Base-by-base conservation (phyloP, 148 eudicot genomes). In the Amaranthus cruentus region DNA sequence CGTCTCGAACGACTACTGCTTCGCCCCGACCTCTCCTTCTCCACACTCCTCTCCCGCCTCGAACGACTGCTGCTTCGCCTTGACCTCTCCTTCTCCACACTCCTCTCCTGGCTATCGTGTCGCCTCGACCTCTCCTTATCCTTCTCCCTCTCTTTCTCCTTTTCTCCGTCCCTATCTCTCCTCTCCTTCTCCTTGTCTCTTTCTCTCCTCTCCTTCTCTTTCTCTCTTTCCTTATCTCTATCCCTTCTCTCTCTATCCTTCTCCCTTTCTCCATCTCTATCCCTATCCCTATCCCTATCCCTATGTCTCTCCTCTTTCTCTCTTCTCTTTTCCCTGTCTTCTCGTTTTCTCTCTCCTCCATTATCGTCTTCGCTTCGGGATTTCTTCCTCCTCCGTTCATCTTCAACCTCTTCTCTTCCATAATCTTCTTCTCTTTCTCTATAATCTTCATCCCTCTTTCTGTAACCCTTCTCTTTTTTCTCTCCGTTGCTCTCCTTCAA, bases 381-480 rank as follows among this genome's bases (percentile, higher is more conserved):
- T 69, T 81, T 83, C 81, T 79, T 86, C 44, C 80, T 79, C 75
- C 55, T 73, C 64, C 74, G 77, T 46, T 79, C 79, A 18, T 74
- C 81, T 0, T 79, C 85, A 6, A 71, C 82, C 55, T 48, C 77
- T 14, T 75, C 79, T 6, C 68, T 69, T 9, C 70, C 47, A 51
- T 66, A 52, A 9, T 66, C 72, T 8, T 81, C 80, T 3, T 56
- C 76, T 9, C 21, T 46, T 53, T 43, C 42, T 8, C 76, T 51
- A 0, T 66, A 76, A 2, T 75, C 80, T 71, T 77, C 79, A 15
- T 81, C 89, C 69, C 84, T 79, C 72, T 87, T 80, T 62, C 96
- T 73, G 78, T 85, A 80, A 3, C 83, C 85, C 72, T 72, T 82
- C 77, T 89, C 89, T 73, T 81, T 69, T 83, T 75, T 83, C 80